phyloP scores from a whole-genome alignment of 768 basidiomycete species.

The Baorangia bicolor region DNA sequence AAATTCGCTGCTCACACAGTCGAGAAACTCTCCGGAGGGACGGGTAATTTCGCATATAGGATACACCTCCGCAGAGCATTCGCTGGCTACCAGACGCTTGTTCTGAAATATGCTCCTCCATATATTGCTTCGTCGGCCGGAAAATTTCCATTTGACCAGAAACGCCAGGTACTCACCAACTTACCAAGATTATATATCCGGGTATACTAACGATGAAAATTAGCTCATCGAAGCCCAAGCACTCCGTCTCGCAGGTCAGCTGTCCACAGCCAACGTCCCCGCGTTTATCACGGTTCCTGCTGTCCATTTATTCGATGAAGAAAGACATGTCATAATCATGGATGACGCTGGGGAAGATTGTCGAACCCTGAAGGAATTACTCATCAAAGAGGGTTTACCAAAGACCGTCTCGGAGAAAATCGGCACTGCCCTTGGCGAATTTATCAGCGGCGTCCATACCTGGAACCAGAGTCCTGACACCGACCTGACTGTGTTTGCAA shows the following conservation, averaged over 20 bases:
- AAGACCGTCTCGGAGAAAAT: slow-evolving; percentile 39
- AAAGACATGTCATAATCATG: slow-evolving; percentile 55
- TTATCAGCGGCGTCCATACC: slow-evolving; percentile 51
- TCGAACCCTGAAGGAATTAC: slow-evolving; percentile 40
- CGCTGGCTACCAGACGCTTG: slow-evolving; percentile 44
- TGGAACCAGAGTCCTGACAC: slow-evolving; percentile 38
- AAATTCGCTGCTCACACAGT: slow-evolving; percentile 43
- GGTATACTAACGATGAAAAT: slow-evolving; percentile 30
- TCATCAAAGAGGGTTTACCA: slow-evolving; percentile 36
- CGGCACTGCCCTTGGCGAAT: slow-evolving; percentile 53
- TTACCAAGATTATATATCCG: background rate
- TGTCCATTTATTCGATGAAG: slow-evolving; percentile 50
- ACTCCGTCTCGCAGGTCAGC: slow-evolving; percentile 40
- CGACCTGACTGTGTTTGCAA: slow-evolving; percentile 39
- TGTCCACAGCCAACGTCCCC: slow-evolving; percentile 30
- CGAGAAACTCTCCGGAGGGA: slow-evolving; percentile 48
- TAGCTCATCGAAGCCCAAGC: slow-evolving; percentile 48
- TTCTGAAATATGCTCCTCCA: slow-evolving; percentile 58
- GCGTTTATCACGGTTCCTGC: slow-evolving; percentile 48
- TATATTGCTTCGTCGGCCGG: slow-evolving; percentile 34
- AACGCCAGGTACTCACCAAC: slow-evolving; percentile 49
- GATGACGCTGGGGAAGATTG: slow-evolving; percentile 51
- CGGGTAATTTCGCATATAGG: slow-evolving; percentile 57
- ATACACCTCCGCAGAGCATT: slow-evolving; percentile 42
- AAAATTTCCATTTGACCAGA: slow-evolving; percentile 37